Percentiles rank a stretch among this genome's conserved stretches.
phyloP scores from a whole-genome alignment of 805 yeast species.

The Lipomyces sp. region DNA sequence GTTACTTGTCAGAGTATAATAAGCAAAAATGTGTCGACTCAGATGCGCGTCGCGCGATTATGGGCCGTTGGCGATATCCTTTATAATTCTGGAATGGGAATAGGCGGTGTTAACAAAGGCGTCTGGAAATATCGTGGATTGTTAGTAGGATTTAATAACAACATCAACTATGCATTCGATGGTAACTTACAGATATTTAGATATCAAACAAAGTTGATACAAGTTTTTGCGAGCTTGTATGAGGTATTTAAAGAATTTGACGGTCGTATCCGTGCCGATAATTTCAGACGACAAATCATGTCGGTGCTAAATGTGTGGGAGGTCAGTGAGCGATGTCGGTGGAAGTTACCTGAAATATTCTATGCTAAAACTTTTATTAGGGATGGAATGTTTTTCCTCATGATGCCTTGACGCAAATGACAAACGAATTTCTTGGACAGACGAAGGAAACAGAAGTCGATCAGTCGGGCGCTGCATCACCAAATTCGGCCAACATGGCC shows the following conservation, averaged over 20 bases:
- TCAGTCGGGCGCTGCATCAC: background rate
- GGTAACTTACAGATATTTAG: slow-evolving; percentile 6
- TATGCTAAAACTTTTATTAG: slow-evolving; percentile 6
- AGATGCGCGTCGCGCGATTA: slow-evolving; percentile 36
- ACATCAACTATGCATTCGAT: background rate
- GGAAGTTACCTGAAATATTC: background rate
- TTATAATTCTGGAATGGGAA: slow-evolving; percentile 37
- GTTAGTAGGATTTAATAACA: slow-evolving; percentile 18
- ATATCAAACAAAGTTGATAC: slow-evolving; percentile 25
- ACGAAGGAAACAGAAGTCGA: slow-evolving; percentile 9
- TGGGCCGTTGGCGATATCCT: slow-evolving; percentile 42
- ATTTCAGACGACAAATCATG: slow-evolving; percentile 32
- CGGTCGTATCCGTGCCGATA: slow-evolving; percentile 36
- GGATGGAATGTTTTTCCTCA: slow-evolving; percentile 38
- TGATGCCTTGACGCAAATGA: slow-evolving; percentile 24
- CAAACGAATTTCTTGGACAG: slow-evolving; percentile 20
- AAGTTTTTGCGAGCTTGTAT: slow-evolving; percentile 26
- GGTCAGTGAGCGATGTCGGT: slow-evolving; percentile 12
- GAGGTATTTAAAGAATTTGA: slow-evolving; percentile 26
- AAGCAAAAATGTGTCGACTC: slow-evolving; percentile 25
- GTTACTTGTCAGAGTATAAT: slow-evolving; percentile 37
- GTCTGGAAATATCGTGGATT: slow-evolving; percentile 34
- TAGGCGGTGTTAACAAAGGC: slow-evolving; percentile 30
- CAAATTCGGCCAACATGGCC: background rate
- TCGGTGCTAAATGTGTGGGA: slow-evolving; percentile 35